A percentile compares a stretch with the other conserved stretches of the same genome.
Evolutionary conservation across 768 basidiomycete species (phyloP).

Genomic region (Boletus fagicola): DNA sequence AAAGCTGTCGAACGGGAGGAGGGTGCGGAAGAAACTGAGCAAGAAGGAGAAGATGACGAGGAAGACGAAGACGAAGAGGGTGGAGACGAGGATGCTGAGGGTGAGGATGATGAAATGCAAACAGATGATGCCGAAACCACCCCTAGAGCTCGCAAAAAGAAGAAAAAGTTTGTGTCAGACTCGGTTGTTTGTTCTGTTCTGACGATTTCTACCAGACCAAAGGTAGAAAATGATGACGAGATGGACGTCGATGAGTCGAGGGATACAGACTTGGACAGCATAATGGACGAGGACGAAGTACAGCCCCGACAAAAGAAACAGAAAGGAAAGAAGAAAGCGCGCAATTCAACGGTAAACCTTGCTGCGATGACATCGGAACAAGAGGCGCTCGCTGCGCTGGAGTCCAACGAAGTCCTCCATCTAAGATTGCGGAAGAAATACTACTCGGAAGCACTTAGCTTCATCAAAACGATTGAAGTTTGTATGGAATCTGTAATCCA

Average conservation of each 20-base stretch:
- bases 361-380: conserved; percentile 69
- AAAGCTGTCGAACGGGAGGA: conserved; percentile 54
- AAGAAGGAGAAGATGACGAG: conserved; percentile 33
- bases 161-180: conserved; percentile 25
- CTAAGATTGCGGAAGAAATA: conserved; percentile 81
- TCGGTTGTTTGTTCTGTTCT: conserved; percentile 3
- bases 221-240: conserved; percentile 40
- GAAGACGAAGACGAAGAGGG: conserved; percentile 34
- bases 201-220: conserved; percentile 12
- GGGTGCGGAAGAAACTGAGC: conserved; percentile 37
- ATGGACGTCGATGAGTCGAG: conserved; percentile 58
- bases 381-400: conserved; percentile 63
- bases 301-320: conserved; percentile 37
- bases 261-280: conserved; percentile 34
- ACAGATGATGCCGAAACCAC: conserved; percentile 27
- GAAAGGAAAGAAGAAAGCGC: conserved; percentile 48
- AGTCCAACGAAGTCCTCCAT: conserved; percentile 62
- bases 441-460: conserved; percentile 79
- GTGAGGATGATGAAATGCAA: conserved; percentile 35
- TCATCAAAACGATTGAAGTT: conserved; percentile 67
- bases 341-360: conserved; percentile 72
- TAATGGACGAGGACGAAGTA: conserved; percentile 41
- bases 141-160: conserved; percentile 31
- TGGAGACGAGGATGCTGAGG: conserved; percentile 36
- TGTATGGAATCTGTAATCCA: conserved; percentile 73